Evolutionary conservation across 2,329 filamentous ascomycete species (phyloP).

Genomic region (Biscogniauxia sp.): DNA sequence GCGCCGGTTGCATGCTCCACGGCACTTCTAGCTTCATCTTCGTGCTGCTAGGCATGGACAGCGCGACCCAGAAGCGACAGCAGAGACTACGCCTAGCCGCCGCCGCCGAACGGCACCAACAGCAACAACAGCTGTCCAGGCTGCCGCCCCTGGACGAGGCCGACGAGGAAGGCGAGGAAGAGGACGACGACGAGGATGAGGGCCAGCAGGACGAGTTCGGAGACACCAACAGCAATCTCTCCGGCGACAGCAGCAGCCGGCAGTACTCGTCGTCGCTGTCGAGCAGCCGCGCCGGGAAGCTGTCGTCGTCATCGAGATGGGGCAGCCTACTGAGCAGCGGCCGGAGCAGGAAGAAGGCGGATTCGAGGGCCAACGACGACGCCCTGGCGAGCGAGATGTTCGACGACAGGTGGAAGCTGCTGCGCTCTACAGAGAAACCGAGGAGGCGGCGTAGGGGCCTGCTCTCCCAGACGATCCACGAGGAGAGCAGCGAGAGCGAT

Average conservation of each 20-base stretch:
- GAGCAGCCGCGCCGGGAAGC: not conserved
- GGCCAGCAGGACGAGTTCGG: slow-evolving; percentile 2
- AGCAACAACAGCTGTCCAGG: not conserved
- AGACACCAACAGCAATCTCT: not conserved
- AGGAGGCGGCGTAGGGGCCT: slow-evolving; percentile 48
- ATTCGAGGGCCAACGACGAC: slow-evolving; percentile 1
- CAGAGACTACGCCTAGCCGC: not conserved
- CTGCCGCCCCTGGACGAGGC: not conserved
- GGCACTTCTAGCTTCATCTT: slow-evolving; percentile 29
- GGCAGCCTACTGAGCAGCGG: not conserved
- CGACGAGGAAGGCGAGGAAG: slow-evolving; percentile 7
- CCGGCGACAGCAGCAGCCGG: not conserved
- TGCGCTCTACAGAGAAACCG: slow-evolving; percentile 31
- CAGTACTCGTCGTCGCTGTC: not conserved
- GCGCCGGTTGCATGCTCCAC: slow-evolving; percentile 25
- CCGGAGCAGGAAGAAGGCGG: not conserved
- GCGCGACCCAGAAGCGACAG: slow-evolving; percentile 12
- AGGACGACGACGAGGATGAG: slow-evolving; percentile 1
- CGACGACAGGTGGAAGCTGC: slow-evolving; percentile 27
- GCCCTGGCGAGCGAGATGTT: slow-evolving; percentile 15
- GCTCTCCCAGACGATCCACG: slow-evolving; percentile 66
- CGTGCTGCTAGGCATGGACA: slow-evolving; percentile 27
- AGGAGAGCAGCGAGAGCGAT: slow-evolving; percentile 65
- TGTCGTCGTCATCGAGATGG: not conserved
- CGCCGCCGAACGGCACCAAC: not conserved